A percentile compares a stretch with the other conserved stretches of the same genome.
phyloP scores from a whole-genome alignment of 1,284 basidiomycete genomes.

The Apiotrichum brassicae region DNA sequence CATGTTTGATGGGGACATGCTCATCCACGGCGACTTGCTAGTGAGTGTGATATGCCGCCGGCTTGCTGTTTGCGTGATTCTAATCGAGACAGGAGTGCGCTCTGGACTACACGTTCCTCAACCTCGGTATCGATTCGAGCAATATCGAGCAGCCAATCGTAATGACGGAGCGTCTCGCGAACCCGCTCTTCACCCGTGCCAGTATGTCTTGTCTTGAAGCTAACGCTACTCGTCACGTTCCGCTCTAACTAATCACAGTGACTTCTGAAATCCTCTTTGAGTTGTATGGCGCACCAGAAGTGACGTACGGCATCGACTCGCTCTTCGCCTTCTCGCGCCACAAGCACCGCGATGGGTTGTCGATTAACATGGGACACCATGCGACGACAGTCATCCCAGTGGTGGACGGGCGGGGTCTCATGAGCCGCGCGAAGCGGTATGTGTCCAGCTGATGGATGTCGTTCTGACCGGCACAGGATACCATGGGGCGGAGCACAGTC shows the following conservation, averaged over 20 bases:
- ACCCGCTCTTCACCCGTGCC: constrained; percentile 80
- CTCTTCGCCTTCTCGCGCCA: constrained; percentile 75
- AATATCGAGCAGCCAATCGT: constrained; percentile 82
- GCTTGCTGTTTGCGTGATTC: not conserved
- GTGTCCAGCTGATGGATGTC: constrained; percentile 14
- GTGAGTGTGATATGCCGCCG: constrained; percentile 52
- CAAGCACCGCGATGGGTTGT: constrained; percentile 59
- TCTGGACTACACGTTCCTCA: constrained; percentile 84
- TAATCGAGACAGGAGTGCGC: constrained; percentile 68
- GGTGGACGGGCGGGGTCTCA: constrained; percentile 66
- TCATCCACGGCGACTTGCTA: constrained; percentile 82
- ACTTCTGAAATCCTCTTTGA: constrained; percentile 97
- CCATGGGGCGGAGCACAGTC: constrained; percentile 90
- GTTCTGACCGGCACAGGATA: constrained; percentile 54
- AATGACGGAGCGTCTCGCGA: constrained; percentile 88
- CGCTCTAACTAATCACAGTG: constrained; percentile 51
- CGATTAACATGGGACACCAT: constrained; percentile 52
- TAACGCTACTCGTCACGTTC: not conserved
- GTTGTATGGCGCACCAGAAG: constrained; percentile 76
- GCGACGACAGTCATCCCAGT: constrained; percentile 81
- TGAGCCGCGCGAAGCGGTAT: constrained; percentile 77
- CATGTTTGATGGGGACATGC: constrained; percentile 83
- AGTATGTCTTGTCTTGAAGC: constrained; percentile 52
- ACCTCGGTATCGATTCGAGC: constrained; percentile 72
- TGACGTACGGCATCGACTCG: constrained; percentile 85